These are phyloP conservation scores for Fusarium brevicatenulatum DNA, from an alignment of 2,329 filamentous ascomycete species.

Conservation along the genomic window DNA sequence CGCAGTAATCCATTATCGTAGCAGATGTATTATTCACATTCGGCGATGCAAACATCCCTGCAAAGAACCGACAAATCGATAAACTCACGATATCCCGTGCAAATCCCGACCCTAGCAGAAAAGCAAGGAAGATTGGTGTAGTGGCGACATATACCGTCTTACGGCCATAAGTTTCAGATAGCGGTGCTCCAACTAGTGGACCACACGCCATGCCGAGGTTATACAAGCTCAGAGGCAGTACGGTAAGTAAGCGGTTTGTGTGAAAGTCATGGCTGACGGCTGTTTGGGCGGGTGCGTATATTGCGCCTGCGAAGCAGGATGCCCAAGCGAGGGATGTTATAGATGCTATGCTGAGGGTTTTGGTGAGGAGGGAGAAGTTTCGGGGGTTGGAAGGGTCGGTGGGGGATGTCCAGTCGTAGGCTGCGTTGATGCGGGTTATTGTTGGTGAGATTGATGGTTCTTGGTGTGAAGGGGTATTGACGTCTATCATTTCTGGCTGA, in stretches of 20 bases:
- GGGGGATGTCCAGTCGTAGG: conserved; percentile 27
- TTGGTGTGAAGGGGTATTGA: neutral
- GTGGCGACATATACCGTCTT: conserved; percentile 28
- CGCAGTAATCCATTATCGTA: conserved; percentile 25
- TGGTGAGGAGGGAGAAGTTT: conserved; percentile 5
- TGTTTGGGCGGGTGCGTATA: conserved; percentile 20
- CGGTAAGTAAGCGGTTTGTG: neutral
- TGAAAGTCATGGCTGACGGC: conserved; percentile 7
- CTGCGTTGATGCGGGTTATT: conserved; percentile 30
- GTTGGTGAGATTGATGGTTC: neutral
- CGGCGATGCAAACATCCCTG: conserved; percentile 28
- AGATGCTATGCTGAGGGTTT: conserved; percentile 10
- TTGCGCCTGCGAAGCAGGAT: conserved; percentile 14
- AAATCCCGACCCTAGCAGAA: neutral
- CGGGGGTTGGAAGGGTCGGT: conserved; percentile 25
- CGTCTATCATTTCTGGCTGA: neutral
- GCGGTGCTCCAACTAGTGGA: conserved; percentile 17
- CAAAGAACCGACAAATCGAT: conserved; percentile 22
- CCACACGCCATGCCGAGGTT: conserved; percentile 35
- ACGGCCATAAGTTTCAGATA: conserved; percentile 25
- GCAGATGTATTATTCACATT: conserved; percentile 32
- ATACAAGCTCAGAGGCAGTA: conserved; percentile 16
- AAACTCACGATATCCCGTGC: neutral
- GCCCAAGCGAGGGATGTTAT: conserved; percentile 15
- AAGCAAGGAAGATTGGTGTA: conserved; percentile 18